Evolutionary conservation across 2,329 filamentous ascomycete species (phyloP).

Genomic region (Cordyceps farinosa): DNA sequence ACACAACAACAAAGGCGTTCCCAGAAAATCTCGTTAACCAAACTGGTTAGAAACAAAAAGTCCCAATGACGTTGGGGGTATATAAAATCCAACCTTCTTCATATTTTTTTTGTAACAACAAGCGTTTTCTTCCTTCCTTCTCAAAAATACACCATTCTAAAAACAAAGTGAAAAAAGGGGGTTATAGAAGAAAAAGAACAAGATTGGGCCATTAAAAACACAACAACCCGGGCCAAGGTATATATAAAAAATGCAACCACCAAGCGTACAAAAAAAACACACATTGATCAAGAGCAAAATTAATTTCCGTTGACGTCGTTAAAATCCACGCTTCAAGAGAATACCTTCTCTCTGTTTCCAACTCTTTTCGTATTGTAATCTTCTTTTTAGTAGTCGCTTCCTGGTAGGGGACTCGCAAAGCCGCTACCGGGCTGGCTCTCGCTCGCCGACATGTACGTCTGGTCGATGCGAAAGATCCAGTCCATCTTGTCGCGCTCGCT

Average conservation of each 20-base stretch:
- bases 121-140: too few relatives aligned
- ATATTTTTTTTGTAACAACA: too few relatives aligned
- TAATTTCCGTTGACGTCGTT: slow-evolving; percentile 14
- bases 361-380: not conserved
- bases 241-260: not conserved
- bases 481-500: slow-evolving; percentile 92
- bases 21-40: too few relatives aligned
- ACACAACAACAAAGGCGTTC: too few relatives aligned
- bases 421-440: slow-evolving; percentile 40
- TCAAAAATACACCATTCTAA: too few relatives aligned
- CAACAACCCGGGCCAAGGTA: not conserved
- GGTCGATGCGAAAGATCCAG: slow-evolving; percentile 94
- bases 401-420: slow-evolving; percentile 33
- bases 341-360: not conserved
- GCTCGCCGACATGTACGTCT: slow-evolving; percentile 59
- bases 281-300: slow-evolving; percentile 3
- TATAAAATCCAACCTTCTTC: too few relatives aligned
- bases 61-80: too few relatives aligned
- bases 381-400: slow-evolving; percentile 30
- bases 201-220: not conserved
- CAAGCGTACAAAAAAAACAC: not conserved
- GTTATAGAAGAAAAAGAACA: not conserved
- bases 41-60: too few relatives aligned
- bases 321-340: not conserved
- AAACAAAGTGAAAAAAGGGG: too few relatives aligned